Evolutionary conservation across 75 land plant genomes (phyloP).

Genomic region (Sequoia sempervirens): DNA sequence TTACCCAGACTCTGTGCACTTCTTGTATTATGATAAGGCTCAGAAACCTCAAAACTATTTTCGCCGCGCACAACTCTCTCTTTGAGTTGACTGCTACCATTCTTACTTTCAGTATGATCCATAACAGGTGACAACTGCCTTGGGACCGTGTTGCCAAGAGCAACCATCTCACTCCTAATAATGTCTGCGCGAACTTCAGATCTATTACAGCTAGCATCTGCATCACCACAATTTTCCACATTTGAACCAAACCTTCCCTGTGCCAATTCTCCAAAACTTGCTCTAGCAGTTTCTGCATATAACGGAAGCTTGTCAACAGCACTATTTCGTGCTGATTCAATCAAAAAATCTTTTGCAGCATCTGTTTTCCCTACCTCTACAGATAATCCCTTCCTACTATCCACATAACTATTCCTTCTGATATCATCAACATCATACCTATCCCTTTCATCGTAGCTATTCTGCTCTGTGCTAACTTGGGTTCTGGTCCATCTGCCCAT

Average conservation of each 20-base stretch:
- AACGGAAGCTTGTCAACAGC: slow-evolving; percentile 8
- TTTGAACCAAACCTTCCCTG: slow-evolving; percentile 4
- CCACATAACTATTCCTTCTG: slow-evolving; percentile 9
- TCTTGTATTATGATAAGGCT: neutral
- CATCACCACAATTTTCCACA: slow-evolving; percentile 11
- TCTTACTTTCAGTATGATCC: neutral
- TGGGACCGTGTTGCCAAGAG: neutral
- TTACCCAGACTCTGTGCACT: slow-evolving; percentile 3
- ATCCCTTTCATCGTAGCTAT: slow-evolving; percentile 12
- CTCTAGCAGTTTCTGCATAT: slow-evolving; percentile 15
- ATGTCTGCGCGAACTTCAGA: slow-evolving; percentile 2
- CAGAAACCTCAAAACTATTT: neutral
- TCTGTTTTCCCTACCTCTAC: neutral
- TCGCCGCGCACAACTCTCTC: neutral
- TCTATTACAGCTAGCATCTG: slow-evolving; percentile 5
- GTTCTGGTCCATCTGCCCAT: neutral
- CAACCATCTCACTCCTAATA: neutral
- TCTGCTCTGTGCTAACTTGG: neutral
- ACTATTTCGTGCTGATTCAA: slow-evolving; percentile 4
- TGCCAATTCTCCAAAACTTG: slow-evolving; percentile 3
- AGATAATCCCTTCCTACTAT: neutral
- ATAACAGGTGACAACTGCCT: slow-evolving; percentile 4
- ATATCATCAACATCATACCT: slow-evolving; percentile 2
- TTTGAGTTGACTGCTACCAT: neutral
- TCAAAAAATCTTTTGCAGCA: neutral